Evolutionary conservation across 371 early-diverging fungal genomes (phyloP).

Genomic region (Umbelopsis sp.): DNA sequence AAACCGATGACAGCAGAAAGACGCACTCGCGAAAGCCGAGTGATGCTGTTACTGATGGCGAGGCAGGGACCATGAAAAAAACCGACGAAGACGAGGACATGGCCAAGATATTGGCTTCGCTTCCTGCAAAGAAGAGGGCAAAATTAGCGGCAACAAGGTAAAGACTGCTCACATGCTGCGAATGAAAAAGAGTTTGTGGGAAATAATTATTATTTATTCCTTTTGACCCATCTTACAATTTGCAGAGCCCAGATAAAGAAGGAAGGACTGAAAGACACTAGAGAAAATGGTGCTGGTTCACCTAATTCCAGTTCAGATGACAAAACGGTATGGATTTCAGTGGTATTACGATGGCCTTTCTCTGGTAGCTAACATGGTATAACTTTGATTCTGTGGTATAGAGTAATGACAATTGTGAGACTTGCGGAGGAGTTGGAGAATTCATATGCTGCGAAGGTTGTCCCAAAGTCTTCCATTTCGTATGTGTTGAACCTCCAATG

Average conservation of each 20-base stretch:
- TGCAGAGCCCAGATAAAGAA: background rate
- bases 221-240: background rate
- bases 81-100: background rate
- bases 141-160: constrained; percentile 8
- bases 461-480: constrained; percentile 76
- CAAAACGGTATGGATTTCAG: background rate
- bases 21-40: background rate
- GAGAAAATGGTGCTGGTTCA: constrained; percentile 14
- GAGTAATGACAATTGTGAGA: constrained; percentile 70
- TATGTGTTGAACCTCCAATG: constrained; percentile 75
- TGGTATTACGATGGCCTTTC: background rate
- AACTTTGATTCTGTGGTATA: constrained; percentile 11
- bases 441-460: constrained; percentile 79
- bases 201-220: background rate
- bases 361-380: background rate
- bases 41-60: background rate
- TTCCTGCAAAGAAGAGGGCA: constrained; percentile 10
- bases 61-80: background rate
- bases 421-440: constrained; percentile 65
- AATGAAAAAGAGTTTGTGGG: too few relatives aligned
- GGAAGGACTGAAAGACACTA: background rate
- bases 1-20: background rate
- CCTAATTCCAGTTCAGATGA: background rate
- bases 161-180: too few relatives aligned
- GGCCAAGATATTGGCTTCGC: background rate